Conservation (phyloP, 2,329 filamentous ascomycete species). For the Hymenoscyphus repandus region DNA sequence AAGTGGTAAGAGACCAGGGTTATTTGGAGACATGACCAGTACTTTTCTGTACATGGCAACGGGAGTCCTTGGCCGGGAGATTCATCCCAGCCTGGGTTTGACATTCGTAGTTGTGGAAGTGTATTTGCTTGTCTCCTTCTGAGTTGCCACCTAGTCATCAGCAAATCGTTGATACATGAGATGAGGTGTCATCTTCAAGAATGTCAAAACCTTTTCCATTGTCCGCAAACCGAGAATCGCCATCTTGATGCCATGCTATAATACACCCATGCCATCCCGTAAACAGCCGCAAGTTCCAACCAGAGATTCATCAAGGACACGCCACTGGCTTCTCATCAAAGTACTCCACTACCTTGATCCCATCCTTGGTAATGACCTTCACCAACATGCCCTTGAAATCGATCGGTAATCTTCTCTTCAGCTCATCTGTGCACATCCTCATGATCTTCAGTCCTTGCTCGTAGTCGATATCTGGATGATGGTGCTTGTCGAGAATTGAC, state of each 20-base stretch:
- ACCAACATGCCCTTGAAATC: slow-evolving; percentile 97
- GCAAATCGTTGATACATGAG: background rate
- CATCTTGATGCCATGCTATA: slow-evolving; percentile 27
- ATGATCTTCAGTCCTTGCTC: slow-evolving; percentile 89
- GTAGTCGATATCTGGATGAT: slow-evolving; percentile 87
- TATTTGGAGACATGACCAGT: too few relatives aligned
- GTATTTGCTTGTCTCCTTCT: background rate
- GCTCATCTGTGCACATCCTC: slow-evolving; percentile 90
- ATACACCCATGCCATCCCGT: slow-evolving; percentile 23
- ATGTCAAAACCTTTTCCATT: background rate
- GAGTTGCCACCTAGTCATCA: background rate
- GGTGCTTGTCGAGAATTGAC: slow-evolving; percentile 96
- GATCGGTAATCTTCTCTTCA: slow-evolving; percentile 93
- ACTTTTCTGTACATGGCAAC: too few relatives aligned
- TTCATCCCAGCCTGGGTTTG: too few relatives aligned
- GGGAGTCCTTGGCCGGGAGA: too few relatives aligned
- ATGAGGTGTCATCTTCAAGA: background rate
- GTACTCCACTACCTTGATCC: slow-evolving; percentile 78
- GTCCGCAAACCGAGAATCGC: slow-evolving; percentile 7
- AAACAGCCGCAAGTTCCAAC: slow-evolving; percentile 6
- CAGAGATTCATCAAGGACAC: slow-evolving; percentile 21
- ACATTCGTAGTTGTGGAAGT: too few relatives aligned
- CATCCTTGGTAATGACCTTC: slow-evolving; percentile 93
- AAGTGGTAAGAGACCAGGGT: too few relatives aligned
- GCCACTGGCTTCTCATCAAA: slow-evolving; percentile 53